A percentile compares a stretch with the other conserved stretches of the same genome.
Conservation (phyloP, 108 stramenopile genomes). For the Hondaea fermentalgiana region DNA sequence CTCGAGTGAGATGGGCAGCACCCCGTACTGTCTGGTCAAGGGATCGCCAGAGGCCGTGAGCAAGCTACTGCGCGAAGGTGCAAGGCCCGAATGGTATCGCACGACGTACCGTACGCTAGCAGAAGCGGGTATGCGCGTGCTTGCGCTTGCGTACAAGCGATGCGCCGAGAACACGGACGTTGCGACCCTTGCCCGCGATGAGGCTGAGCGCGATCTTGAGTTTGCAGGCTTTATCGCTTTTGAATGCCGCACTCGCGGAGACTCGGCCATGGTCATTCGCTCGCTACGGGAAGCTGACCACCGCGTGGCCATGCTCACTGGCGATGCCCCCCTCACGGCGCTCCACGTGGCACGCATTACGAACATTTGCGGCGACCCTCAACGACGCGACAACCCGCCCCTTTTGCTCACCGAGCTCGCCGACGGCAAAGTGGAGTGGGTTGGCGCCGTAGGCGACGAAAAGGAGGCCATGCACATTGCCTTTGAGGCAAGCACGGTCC, state of each 20-base stretch:
- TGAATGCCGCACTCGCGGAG: slow-evolving; percentile 77
- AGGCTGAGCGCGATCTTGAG: slow-evolving; percentile 58
- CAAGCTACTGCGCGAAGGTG: slow-evolving; percentile 41
- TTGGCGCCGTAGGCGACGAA: neutral
- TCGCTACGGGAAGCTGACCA: slow-evolving; percentile 66
- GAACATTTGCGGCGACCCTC: slow-evolving; percentile 1
- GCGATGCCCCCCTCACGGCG: slow-evolving; percentile 86
- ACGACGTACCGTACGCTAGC: slow-evolving; percentile 66
- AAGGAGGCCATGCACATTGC: neutral
- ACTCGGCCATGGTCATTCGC: slow-evolving; percentile 69
- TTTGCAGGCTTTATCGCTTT: slow-evolving; percentile 85
- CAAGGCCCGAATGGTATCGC: slow-evolving; percentile 64
- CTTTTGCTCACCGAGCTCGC: neutral
- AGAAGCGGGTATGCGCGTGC: slow-evolving; percentile 65
- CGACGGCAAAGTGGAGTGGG: neutral
- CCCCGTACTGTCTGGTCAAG: slow-evolving; percentile 55
- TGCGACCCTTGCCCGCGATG: neutral
- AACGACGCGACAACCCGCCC: neutral
- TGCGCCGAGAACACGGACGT: neutral
- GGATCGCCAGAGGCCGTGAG: slow-evolving; percentile 87
- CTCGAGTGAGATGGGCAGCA: neutral
- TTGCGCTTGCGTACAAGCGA: slow-evolving; percentile 62
- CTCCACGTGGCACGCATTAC: slow-evolving; percentile 60
- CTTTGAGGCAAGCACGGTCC: neutral
- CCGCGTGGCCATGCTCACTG: slow-evolving; percentile 82